Percentiles rank a stretch among this genome's conserved stretches.
phyloP scores from a whole-genome alignment of 768 basidiomycete genomes.

The Cyclocybe aegerita region DNA sequence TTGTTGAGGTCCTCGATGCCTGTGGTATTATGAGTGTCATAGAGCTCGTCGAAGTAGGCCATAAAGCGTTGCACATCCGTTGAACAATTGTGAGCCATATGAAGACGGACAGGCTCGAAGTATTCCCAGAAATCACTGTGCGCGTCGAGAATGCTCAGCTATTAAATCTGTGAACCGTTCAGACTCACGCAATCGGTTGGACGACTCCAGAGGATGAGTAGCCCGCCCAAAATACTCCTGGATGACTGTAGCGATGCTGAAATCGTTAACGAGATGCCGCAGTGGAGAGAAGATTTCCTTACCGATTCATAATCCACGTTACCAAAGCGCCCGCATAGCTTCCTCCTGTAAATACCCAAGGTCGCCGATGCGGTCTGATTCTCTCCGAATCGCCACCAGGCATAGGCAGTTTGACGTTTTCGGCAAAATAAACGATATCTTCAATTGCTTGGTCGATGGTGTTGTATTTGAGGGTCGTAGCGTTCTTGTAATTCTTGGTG shows the following conservation, averaged over 20 bases:
- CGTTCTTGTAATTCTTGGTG: background rate
- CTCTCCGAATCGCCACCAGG: background rate
- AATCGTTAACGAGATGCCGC: background rate
- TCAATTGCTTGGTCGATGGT: background rate
- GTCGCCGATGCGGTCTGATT: background rate
- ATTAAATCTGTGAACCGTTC: too few relatives aligned
- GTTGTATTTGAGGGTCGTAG: background rate
- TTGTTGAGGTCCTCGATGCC: constrained; percentile 55
- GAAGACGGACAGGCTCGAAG: constrained; percentile 64
- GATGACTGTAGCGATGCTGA: background rate
- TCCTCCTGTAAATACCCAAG: background rate
- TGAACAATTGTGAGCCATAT: constrained; percentile 73
- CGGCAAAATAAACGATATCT: background rate
- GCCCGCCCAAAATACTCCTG: constrained; percentile 2
- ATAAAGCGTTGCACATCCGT: constrained; percentile 66
- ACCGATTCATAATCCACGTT: background rate
- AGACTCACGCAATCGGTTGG: constrained; percentile 3
- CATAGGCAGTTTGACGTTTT: background rate
- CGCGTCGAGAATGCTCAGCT: too few relatives aligned
- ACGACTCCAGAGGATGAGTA: background rate
- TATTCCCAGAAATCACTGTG: constrained; percentile 63
- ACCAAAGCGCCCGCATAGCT: background rate
- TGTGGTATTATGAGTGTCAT: constrained; percentile 37
- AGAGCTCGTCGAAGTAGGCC: constrained; percentile 55
- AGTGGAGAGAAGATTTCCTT: background rate